Base-by-base conservation (phyloP, 148 eudicot species). In the Hydrangea macrophylla region DNA sequence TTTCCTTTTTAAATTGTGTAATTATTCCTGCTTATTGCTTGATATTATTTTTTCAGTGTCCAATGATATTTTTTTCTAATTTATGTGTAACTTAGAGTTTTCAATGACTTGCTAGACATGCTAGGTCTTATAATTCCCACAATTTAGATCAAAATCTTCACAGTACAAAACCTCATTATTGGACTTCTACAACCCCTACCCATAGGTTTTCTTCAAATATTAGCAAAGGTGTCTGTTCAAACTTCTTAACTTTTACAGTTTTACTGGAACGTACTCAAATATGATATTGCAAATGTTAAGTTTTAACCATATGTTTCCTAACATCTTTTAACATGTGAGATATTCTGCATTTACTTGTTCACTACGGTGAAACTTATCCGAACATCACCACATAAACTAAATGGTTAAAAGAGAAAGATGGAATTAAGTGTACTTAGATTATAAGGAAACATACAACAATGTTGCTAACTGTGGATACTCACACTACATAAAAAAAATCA, bases 401-500 rank as follows among this genome's bases (percentile, higher is more conserved):
- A 1, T 15, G 51, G 51, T 45, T 45, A 11, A 3, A 25, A 31
- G n/a, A n/a, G 5, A 17, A 18, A 58, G 9, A 58, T 2, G 17
- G 20, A 58, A 0, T 24, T 31, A 17, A 32, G 22, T 18, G 17
- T 7, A 0, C 24, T 23, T 37, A 22, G 20, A 35, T 60, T 12
- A 22, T 20, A 20, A 18, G 5, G 18, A 7, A 60, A 60, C 5
- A 37, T 35, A 37, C 18, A n/a, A 60, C 23, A 17, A 60, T 9
- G 64, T 36, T 37, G 22, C 64, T 10, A 60, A 60, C 20, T 30
- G 37, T 65, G 57, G 37, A 23, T 40, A 63, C 27, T 10, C 40
- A 22, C 68, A n/a, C n/a, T n/a, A n/a, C n/a, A n/a, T n/a, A n/a
- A n/a, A n/a, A 31, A 17, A 3, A 31, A 15, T 42, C 17, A 18